Evolutionary conservation across 768 basidiomycete species (phyloP).

Genomic region (Boletus coccyginus): DNA sequence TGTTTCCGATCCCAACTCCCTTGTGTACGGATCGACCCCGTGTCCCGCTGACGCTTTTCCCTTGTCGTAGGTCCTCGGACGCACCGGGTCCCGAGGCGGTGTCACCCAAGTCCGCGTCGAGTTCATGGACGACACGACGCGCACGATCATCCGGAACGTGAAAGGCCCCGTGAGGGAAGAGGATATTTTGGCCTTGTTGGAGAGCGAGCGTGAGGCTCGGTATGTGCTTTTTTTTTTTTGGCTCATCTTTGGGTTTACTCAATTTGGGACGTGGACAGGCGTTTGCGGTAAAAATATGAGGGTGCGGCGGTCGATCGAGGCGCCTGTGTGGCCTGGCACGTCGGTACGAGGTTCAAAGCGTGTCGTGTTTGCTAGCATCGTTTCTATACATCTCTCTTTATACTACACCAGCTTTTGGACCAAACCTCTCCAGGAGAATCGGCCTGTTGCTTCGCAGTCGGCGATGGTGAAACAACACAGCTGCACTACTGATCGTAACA

Average conservation of each 20-base stretch:
- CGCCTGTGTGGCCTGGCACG: too few relatives aligned
- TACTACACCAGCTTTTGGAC: not conserved
- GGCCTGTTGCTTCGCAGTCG: not conserved
- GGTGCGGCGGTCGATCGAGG: not conserved
- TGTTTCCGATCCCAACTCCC: not conserved
- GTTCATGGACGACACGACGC: conserved; percentile 95
- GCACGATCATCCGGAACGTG: conserved; percentile 98
- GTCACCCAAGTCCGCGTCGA: conserved; percentile 99
- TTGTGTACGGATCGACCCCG: not conserved
- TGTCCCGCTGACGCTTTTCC: not conserved
- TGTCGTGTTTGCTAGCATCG: conserved; percentile 2
- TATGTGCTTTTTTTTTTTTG: conserved; percentile 38
- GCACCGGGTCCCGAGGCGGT: conserved; percentile 98
- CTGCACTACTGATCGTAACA: not conserved
- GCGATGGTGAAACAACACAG: not conserved
- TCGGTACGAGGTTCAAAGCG: not conserved
- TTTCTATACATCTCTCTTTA: conserved; percentile 3
- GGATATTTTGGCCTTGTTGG: conserved; percentile 94
- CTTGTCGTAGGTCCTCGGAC: conserved; percentile 78
- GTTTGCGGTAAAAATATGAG: conserved; percentile 17
- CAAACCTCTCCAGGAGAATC: not conserved
- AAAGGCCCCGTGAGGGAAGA: conserved; percentile 96
- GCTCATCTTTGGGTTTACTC: not conserved
- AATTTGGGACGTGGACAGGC: conserved; percentile 6
- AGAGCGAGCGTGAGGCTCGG: conserved; percentile 99